These are phyloP conservation scores for Tricholoma hemisulphureum DNA, from an alignment of 768 basidiomycete genomes.

Conservation along the genomic window DNA sequence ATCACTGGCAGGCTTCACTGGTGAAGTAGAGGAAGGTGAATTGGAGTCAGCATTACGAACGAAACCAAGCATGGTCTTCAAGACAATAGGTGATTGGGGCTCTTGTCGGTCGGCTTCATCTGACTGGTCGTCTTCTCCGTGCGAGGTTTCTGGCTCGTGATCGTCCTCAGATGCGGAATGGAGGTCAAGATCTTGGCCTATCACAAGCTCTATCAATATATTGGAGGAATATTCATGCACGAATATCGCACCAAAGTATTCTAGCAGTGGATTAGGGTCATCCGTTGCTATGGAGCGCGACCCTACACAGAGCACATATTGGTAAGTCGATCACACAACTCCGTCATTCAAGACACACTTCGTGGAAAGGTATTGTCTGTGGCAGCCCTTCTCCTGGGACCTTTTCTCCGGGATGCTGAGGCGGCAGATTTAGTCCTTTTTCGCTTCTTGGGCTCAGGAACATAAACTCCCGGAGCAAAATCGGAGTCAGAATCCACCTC, in stretches of 20 bases:
- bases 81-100: constrained; percentile 19
- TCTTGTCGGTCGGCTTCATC: constrained; percentile 26
- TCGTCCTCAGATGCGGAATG: constrained; percentile 54
- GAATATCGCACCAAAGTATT: constrained; percentile 47
- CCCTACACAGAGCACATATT: neutral
- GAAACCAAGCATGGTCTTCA: constrained; percentile 20
- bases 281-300: constrained; percentile 5
- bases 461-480: constrained; percentile 42
- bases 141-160: constrained; percentile 19
- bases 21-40: neutral
- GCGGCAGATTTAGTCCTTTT: constrained; percentile 18
- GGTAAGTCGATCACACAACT: neutral
- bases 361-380: neutral
- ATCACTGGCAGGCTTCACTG: constrained; percentile 23
- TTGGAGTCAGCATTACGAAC: constrained; percentile 10
- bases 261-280: constrained; percentile 43
- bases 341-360: neutral
- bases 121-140: constrained; percentile 20
- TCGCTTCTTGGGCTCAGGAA: constrained; percentile 30
- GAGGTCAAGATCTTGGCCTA: constrained; percentile 40
- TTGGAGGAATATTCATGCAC: neutral
- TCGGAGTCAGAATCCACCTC: constrained; percentile 51
- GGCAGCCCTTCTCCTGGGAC: constrained; percentile 10
- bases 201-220: constrained; percentile 17
- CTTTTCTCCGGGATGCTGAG: constrained; percentile 16